These are phyloP conservation scores for Remersonia thermophila DNA, from an alignment of 2,329 filamentous ascomycete genomes.

Conservation along the genomic window DNA sequence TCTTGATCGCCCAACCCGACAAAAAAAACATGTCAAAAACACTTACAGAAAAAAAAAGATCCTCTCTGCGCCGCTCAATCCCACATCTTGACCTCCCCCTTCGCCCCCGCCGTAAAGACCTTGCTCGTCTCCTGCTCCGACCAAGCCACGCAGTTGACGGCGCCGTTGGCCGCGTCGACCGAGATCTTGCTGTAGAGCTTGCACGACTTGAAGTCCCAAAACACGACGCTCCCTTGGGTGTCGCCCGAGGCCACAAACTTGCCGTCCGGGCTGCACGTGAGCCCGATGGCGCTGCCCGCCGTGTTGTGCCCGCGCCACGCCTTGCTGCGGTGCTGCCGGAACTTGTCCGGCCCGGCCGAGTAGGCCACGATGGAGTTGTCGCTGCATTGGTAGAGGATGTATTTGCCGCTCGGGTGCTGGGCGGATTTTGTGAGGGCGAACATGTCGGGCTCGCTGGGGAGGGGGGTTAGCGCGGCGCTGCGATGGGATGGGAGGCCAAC, in stretches of 20 bases:
- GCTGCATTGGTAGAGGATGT: slow-evolving; percentile 81
- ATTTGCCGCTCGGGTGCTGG: slow-evolving; percentile 80
- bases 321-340: slow-evolving; percentile 96
- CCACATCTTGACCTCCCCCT: slow-evolving; percentile 85
- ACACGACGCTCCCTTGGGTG: slow-evolving; percentile 77
- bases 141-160: slow-evolving; percentile 83
- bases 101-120: slow-evolving; percentile 78
- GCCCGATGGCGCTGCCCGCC: slow-evolving; percentile 81
- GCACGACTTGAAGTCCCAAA: slow-evolving; percentile 99
- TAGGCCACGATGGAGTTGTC: slow-evolving; percentile 98
- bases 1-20: neutral
- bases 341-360: slow-evolving; percentile 74
- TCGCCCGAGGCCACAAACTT: slow-evolving; percentile 85
- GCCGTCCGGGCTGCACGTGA: slow-evolving; percentile 80
- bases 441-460: slow-evolving; percentile 86
- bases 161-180: slow-evolving; percentile 68
- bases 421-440: slow-evolving; percentile 84
- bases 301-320: slow-evolving; percentile 93
- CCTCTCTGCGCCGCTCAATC: slow-evolving; percentile 44
- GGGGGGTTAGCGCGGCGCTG: slow-evolving; percentile 2
- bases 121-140: slow-evolving; percentile 96
- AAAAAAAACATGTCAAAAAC: neutral
- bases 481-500: slow-evolving; percentile 31
- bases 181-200: slow-evolving; percentile 98
- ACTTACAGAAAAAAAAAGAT: slow-evolving; percentile 1